These are phyloP conservation scores for Asclepias syriaca DNA, from an alignment of 257 asterid genomes.

Conservation along the genomic window DNA sequence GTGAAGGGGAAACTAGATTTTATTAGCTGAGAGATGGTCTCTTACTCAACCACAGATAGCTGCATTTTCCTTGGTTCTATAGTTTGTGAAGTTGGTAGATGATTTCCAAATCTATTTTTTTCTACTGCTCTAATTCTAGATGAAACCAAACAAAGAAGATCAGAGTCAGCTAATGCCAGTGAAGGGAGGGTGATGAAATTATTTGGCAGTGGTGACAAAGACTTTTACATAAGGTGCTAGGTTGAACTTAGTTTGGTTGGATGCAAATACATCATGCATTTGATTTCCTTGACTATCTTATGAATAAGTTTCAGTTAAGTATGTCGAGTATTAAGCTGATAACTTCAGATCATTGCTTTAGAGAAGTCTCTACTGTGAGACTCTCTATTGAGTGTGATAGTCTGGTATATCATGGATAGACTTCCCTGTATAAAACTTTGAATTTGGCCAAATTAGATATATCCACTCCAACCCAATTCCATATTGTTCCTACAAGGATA, in stretches of 20 bases:
- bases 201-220: background rate
- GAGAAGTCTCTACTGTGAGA: background rate
- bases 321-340: background rate
- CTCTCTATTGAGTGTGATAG: background rate
- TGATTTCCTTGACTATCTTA: background rate
- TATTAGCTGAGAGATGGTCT: background rate
- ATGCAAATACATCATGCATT: background rate
- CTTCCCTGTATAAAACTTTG: background rate
- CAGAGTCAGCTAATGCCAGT: background rate
- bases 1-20: background rate
- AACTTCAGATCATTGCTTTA: background rate
- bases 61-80: background rate
- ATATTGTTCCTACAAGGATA: background rate
- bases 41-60: background rate
- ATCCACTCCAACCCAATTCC: background rate
- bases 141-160: background rate
- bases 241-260: background rate
- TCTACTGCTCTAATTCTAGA: background rate
- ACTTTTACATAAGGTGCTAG: background rate
- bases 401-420: background rate
- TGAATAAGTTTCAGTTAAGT: background rate
- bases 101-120: background rate
- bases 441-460: background rate
- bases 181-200: background rate
- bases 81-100: background rate